A percentile compares a stretch with the other conserved stretches of the same genome.
These are phyloP conservation scores for Ceratobasidium theobromae DNA, from an alignment of 1,284 basidiomycete genomes.

Conservation along the genomic window DNA sequence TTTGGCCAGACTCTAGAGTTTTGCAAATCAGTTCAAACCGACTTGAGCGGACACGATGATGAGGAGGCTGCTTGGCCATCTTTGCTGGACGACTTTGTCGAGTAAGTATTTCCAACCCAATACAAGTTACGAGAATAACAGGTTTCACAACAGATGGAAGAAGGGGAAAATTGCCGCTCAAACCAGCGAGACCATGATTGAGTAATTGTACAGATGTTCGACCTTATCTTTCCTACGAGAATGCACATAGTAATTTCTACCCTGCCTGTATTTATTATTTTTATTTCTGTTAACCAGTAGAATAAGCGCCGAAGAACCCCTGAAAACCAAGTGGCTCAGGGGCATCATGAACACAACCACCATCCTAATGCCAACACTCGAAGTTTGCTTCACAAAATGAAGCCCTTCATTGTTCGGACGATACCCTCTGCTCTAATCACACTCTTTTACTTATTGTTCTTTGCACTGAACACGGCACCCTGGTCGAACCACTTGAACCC, in stretches of 20 bases:
- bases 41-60: conserved; percentile 62
- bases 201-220: not conserved
- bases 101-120: conserved; percentile 42
- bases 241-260: conserved; percentile 2
- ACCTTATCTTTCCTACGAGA: not conserved
- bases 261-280: conserved; percentile 13
- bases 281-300: not conserved
- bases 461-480: not conserved
- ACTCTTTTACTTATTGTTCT: conserved; percentile 17
- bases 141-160: conserved; percentile 5
- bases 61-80: conserved; percentile 84
- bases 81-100: conserved; percentile 70
- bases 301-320: conserved; percentile 3
- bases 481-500: not conserved
- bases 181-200: not conserved
- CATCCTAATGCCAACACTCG: not conserved
- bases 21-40: conserved; percentile 60
- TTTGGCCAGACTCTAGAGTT: conserved; percentile 65
- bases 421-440: conserved; percentile 9
- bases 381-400: not conserved
- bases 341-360: conserved; percentile 6
- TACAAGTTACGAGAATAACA: too few relatives aligned
- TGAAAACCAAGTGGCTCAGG: not conserved
- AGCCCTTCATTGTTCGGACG: not conserved
- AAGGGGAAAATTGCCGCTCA: not conserved